phyloP scores from a whole-genome alignment of 2,329 filamentous ascomycete species.

The Hawksworthiomyces lignivorus region DNA sequence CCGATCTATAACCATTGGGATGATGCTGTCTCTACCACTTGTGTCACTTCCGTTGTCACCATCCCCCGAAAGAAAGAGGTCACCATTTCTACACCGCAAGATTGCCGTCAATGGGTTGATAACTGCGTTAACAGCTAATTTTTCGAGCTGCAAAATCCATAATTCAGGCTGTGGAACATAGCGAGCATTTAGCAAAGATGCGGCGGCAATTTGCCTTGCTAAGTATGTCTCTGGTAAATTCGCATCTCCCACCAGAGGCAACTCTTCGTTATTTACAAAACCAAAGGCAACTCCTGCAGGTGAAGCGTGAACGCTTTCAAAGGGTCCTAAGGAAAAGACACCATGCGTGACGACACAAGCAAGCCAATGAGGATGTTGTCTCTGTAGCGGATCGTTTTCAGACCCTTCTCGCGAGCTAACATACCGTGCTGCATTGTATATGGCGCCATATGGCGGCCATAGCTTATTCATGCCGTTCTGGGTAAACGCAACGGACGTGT shows the following conservation, averaged over 20 bases:
- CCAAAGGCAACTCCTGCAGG: conserved; percentile 42
- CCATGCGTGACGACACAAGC: conserved; percentile 56
- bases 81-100: conserved; percentile 70
- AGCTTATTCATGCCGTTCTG: conserved; percentile 80
- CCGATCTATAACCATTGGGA: conserved; percentile 49
- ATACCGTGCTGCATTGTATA: conserved; percentile 36
- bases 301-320: conserved; percentile 45
- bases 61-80: conserved; percentile 54
- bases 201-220: conserved; percentile 31
- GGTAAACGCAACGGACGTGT: conserved; percentile 71
- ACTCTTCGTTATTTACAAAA: conserved; percentile 24
- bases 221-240: no score
- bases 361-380: conserved; percentile 58
- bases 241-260: conserved; percentile 5
- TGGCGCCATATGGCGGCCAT: conserved; percentile 44
- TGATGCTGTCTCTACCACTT: no score
- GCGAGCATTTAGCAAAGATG: conserved; percentile 35
- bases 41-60: no score
- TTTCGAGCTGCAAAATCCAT: conserved; percentile 68
- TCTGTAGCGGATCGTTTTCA: conserved; percentile 20
- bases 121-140: conserved; percentile 70
- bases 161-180: conserved; percentile 35
- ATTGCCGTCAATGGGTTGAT: conserved; percentile 83
- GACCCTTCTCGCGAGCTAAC: no score
- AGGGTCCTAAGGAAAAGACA: conserved; percentile 41